Evolutionary conservation across 2,329 filamentous ascomycete genomes (phyloP).

Genomic region (Arthrobotrys sinensis): DNA sequence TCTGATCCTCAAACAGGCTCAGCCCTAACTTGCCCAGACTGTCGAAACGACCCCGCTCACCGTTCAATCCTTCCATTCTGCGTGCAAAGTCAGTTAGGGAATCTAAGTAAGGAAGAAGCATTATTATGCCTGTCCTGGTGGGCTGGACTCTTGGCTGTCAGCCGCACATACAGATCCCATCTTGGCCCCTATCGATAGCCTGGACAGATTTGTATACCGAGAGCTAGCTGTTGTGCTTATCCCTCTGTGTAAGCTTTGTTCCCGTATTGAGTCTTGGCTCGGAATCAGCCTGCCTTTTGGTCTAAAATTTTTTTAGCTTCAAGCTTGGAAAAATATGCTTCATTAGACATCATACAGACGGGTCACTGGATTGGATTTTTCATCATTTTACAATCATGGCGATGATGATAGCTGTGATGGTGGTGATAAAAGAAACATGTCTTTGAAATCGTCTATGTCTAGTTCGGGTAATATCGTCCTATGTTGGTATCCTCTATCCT

Average conservation of each 20-base stretch:
- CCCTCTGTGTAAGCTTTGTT: constrained; percentile 19
- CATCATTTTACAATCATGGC: no score
- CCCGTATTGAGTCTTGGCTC: constrained; percentile 19
- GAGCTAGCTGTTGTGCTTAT: constrained; percentile 35
- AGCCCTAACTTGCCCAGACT: constrained; percentile 61
- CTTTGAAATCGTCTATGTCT: no score
- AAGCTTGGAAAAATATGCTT: background rate
- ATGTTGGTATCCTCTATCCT: no score
- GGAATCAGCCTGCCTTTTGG: constrained; percentile 15
- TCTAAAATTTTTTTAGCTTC: background rate
- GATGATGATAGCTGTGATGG: no score
- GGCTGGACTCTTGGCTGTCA: constrained; percentile 51
- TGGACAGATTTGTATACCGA: constrained; percentile 10
- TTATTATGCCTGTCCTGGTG: constrained; percentile 26
- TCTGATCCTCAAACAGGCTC: constrained; percentile 54
- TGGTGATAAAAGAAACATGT: no score
- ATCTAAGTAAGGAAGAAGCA: constrained; percentile 15
- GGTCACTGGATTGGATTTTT: no score
- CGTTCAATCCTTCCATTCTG: constrained; percentile 40
- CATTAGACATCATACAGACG: background rate
- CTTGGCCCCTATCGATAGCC: constrained; percentile 34
- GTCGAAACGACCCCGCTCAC: constrained; percentile 16
- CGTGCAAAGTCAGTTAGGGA: background rate
- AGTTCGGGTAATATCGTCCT: no score
- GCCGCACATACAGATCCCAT: constrained; percentile 47